These are phyloP conservation scores for Huntiella bhutanensis DNA, from an alignment of 2,329 filamentous ascomycete species.

Conservation along the genomic window DNA sequence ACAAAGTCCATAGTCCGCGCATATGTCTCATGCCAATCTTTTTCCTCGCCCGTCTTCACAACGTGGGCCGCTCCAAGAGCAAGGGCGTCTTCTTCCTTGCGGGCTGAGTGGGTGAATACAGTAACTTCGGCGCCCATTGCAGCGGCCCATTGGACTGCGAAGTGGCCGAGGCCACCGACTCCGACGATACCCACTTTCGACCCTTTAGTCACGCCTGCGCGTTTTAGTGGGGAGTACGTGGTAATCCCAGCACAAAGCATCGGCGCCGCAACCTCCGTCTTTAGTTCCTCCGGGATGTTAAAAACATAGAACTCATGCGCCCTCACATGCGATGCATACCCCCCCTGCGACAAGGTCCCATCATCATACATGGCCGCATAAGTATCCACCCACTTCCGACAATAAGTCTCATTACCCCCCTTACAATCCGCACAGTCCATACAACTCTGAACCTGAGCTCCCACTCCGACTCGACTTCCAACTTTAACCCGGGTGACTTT, in stretches of 20 bases:
- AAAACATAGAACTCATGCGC: constrained; percentile 58
- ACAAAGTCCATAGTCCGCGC: constrained; percentile 49
- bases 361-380: constrained; percentile 39
- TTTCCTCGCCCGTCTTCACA: constrained; percentile 33
- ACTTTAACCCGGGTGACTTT: constrained; percentile 40
- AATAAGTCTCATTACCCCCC: constrained; percentile 50
- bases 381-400: constrained; percentile 38
- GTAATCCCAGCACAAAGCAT: constrained; percentile 75
- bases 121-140: constrained; percentile 38
- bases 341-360: constrained; percentile 44
- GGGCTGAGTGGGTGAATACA: constrained; percentile 35
- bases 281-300: constrained; percentile 54
- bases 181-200: constrained; percentile 58
- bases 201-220: constrained; percentile 52
- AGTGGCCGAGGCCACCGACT: constrained; percentile 51
- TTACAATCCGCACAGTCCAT: constrained; percentile 46
- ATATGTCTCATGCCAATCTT: constrained; percentile 30
- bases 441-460: constrained; percentile 47
- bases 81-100: constrained; percentile 35
- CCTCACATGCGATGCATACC: constrained; percentile 45
- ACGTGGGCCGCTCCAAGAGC: constrained; percentile 37
- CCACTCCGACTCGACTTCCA: constrained; percentile 49
- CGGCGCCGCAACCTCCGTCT: constrained; percentile 43
- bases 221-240: constrained; percentile 54
- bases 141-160: constrained; percentile 46